Conservation (phyloP, 257 asterid genomes). For the Cruciata laevipes region DNA sequence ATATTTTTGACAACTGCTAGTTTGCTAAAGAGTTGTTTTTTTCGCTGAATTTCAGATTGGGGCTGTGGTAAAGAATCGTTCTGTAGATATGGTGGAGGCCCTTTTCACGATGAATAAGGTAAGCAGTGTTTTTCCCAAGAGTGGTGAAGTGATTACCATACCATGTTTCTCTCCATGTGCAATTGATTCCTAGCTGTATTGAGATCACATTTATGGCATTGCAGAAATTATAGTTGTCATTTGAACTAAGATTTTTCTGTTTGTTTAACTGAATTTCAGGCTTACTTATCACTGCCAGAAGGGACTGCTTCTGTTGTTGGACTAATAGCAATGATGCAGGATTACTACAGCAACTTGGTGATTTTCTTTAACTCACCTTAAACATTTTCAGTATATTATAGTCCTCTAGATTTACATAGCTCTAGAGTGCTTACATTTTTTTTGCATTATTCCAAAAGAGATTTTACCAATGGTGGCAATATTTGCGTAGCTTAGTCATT, state of each 20-base stretch:
- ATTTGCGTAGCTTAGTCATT: not conserved
- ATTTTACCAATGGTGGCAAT: not conserved
- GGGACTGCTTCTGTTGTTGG: constrained; percentile 94
- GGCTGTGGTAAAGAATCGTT: constrained; percentile 52
- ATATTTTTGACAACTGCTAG: not conserved
- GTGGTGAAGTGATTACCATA: not conserved
- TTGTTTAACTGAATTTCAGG: constrained; percentile 45
- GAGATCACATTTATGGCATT: too few relatives aligned
- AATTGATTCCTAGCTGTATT: not conserved
- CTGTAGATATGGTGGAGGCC: constrained; percentile 81
- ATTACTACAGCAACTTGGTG: constrained; percentile 90
- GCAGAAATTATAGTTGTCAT: not conserved
- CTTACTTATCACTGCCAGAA: constrained; percentile 93
- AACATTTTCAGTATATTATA: not conserved
- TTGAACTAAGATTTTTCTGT: not conserved
- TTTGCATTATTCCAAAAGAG: not conserved
- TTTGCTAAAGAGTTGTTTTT: not conserved
- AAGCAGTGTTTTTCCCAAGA: not conserved
- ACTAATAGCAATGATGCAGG: constrained; percentile 94
- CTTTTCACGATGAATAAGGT: constrained; percentile 53
- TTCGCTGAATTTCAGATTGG: constrained; percentile 48
- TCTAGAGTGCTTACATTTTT: not conserved
- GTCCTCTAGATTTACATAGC: not conserved
- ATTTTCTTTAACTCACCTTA: constrained; percentile 18
- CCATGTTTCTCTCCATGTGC: not conserved